Conservation (phyloP, 345 rosid species). For the Acer negundo region DNA sequence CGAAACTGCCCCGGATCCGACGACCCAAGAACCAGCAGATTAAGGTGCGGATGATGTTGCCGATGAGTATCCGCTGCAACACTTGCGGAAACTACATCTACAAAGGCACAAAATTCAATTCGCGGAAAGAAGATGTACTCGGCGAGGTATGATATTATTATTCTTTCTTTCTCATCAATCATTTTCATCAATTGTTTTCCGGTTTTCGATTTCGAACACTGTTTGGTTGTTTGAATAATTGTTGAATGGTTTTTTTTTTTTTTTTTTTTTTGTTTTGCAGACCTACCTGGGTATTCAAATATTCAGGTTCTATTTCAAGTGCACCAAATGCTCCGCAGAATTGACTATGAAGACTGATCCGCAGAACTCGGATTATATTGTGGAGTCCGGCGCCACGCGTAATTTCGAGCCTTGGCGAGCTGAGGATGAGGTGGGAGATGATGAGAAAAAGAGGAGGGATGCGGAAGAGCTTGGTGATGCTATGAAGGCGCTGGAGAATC, state of each 20-base stretch:
- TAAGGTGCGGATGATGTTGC: conserved; percentile 96
- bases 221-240: not conserved
- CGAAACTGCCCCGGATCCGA: conserved; percentile 71
- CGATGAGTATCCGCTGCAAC: conserved; percentile 93
- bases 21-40: conserved; percentile 89
- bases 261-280: conserved; percentile 34
- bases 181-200: not conserved
- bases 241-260: not conserved
- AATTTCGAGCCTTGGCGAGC: conserved; percentile 98
- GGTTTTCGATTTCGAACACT: not conserved
- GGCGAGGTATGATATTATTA: conserved; percentile 63
- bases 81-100: conserved; percentile 91
- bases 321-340: conserved; percentile 95
- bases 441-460: conserved; percentile 57
- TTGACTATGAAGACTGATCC: conserved; percentile 89
- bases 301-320: conserved; percentile 90
- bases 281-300: conserved; percentile 89
- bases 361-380: conserved; percentile 86
- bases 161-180: not conserved
- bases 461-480: conserved; percentile 97
- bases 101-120: conserved; percentile 92
- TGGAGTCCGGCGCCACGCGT: conserved; percentile 82
- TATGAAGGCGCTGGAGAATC: conserved; percentile 89
- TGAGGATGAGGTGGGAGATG: conserved; percentile 63
- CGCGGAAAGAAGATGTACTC: conserved; percentile 82